phyloP scores from a whole-genome alignment of 2,329 filamentous ascomycete genomes.

The Pestalotiopsis fici region DNA sequence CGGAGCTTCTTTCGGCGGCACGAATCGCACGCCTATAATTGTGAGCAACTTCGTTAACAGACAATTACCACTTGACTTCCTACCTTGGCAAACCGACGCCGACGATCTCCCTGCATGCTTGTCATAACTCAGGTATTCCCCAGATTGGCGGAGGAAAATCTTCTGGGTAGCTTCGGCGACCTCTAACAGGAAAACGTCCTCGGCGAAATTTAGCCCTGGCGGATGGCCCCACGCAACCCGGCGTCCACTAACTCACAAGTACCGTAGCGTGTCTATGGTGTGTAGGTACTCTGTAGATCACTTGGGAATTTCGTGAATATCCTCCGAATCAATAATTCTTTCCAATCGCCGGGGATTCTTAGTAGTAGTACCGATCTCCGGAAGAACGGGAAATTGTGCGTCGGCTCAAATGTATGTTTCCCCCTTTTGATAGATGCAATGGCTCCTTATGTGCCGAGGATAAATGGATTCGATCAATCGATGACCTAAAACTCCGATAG shows the following conservation, averaged over 20 bases:
- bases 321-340: too few species aligned
- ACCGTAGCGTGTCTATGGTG: neutral
- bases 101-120: neutral
- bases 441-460: neutral
- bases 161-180: neutral
- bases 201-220: neutral
- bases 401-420: neutral
- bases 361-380: too few species aligned
- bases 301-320: too few species aligned
- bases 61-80: too few species aligned
- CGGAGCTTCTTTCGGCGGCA: slow-evolving; percentile 1
- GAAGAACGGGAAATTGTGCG: too few species aligned
- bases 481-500: neutral
- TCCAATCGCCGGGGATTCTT: too few species aligned
- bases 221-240: neutral
- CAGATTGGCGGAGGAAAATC: neutral
- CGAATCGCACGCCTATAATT: neutral
- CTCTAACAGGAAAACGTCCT: neutral
- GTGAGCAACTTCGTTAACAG: neutral
- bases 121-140: neutral
- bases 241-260: neutral
- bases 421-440: neutral
- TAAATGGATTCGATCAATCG: neutral
- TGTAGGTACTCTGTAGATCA: neutral
- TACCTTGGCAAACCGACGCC: neutral